A percentile compares a stretch with the other conserved stretches of the same genome.
Evolutionary conservation across 2,329 filamentous ascomycete genomes (phyloP).

Genomic region (Alternaria brassicicola): DNA sequence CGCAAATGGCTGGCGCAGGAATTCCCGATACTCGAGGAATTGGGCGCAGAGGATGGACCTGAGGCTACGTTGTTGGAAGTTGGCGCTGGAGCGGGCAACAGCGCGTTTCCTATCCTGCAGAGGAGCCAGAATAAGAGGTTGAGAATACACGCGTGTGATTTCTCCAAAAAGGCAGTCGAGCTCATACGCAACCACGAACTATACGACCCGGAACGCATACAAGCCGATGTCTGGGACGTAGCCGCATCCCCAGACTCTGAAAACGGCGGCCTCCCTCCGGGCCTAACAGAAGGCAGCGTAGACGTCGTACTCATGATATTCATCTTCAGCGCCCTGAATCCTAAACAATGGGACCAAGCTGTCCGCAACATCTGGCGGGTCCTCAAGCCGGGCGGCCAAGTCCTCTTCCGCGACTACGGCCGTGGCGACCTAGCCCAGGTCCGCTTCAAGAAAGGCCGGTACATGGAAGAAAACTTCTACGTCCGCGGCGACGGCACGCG

Average conservation of each 20-base stretch:
- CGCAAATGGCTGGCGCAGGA: conserved; percentile 97
- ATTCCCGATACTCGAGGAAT: conserved; percentile 82
- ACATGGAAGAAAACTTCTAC: conserved; percentile 96
- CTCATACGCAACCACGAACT: conserved; percentile 82
- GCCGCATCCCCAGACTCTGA: conserved; percentile 58
- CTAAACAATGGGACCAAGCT: conserved; percentile 81
- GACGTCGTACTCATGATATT: conserved; percentile 96
- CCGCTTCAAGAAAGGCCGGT: conserved; percentile 92
- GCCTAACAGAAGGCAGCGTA: conserved; percentile 76
- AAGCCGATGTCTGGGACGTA: conserved; percentile 95
- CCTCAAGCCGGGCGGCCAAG: conserved; percentile 89
- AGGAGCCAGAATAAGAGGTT: conserved; percentile 82
- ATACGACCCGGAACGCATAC: conserved; percentile 74
- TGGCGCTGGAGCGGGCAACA: conserved; percentile 94
- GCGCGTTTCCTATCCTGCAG: conserved; percentile 86
- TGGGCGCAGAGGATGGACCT: conserved; percentile 74
- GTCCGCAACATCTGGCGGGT: conserved; percentile 80
- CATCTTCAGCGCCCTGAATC: conserved; percentile 91
- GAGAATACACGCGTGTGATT: conserved; percentile 92
- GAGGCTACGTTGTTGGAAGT: conserved; percentile 80
- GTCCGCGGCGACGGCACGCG: conserved; percentile 92
- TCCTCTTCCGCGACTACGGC: conserved; percentile 96
- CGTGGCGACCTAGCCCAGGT: conserved; percentile 95
- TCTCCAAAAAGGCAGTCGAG: conserved; percentile 92
- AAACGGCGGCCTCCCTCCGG: conserved; percentile 70